phyloP scores from a whole-genome alignment of 148 eudicot species.

The Camellia japonica region DNA sequence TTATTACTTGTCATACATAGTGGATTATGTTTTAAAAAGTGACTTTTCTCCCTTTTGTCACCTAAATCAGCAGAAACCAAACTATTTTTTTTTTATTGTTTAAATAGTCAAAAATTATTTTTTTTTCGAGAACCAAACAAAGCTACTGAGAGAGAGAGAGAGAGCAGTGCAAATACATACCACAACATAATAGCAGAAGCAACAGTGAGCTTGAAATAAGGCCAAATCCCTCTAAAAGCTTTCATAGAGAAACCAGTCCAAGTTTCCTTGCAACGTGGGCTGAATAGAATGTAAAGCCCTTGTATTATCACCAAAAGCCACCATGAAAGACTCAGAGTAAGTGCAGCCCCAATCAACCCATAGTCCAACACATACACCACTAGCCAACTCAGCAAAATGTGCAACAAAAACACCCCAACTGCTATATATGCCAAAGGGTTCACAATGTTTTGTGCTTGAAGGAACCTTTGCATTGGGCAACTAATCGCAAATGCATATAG shows the following conservation, averaged over 20 bases:
- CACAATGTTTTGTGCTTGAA: slow-evolving; percentile 28
- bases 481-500: slow-evolving; percentile 38
- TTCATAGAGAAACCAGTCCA: slow-evolving; percentile 38
- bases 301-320: slow-evolving; percentile 43
- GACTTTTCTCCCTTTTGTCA: no score
- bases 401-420: no score
- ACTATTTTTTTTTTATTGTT: no score
- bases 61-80: no score
- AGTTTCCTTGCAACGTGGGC: slow-evolving; percentile 34
- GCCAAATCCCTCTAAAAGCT: slow-evolving; percentile 38
- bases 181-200: slow-evolving; percentile 44
- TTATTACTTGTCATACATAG: no score
- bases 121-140: not conserved
- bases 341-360: slow-evolving; percentile 36
- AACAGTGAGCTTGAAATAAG: slow-evolving; percentile 28
- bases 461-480: slow-evolving; percentile 34
- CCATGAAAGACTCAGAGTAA: slow-evolving; percentile 51
- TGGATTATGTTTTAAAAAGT: no score
- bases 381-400: no score
- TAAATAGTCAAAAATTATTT: no score
- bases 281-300: slow-evolving; percentile 19
- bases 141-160: not conserved
- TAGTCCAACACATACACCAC: no score
- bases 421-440: no score
- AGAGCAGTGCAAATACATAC: slow-evolving; percentile 6